These are phyloP conservation scores for Diaporthe vaccinii DNA, from an alignment of 2,329 filamentous ascomycete species.

Conservation along the genomic window DNA sequence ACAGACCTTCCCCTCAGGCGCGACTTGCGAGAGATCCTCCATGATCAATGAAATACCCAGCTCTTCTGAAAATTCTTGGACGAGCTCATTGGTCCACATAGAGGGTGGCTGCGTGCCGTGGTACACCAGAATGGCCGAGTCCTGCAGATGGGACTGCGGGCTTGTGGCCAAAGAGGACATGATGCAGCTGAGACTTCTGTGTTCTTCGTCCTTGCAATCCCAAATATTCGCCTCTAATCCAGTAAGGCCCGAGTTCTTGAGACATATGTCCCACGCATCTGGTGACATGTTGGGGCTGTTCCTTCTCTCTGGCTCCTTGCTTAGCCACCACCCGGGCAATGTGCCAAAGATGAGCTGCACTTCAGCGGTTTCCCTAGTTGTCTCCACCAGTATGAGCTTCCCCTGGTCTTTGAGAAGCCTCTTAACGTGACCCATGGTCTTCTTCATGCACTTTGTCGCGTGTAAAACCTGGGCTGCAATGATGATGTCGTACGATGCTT, in stretches of 20 bases:
- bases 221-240: not conserved
- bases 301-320: constrained; percentile 35
- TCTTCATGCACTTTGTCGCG: constrained; percentile 43
- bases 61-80: not conserved
- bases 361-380: not conserved
- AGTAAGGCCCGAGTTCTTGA: not conserved
- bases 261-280: not conserved
- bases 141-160: not conserved
- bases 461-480: constrained; percentile 50
- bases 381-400: constrained; percentile 45
- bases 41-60: not conserved
- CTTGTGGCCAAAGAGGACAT: not conserved
- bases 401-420: constrained; percentile 52
- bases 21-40: not conserved
- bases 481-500: constrained; percentile 48
- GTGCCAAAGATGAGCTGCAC: constrained; percentile 49
- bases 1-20: not conserved
- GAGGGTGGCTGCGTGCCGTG: not conserved
- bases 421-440: constrained; percentile 45
- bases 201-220: not conserved
- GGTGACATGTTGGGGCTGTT: not conserved
- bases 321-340: constrained; percentile 55
- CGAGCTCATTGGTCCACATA: not conserved
- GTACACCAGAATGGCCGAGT: not conserved
- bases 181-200: not conserved